A percentile compares a stretch with the other conserved stretches of the same genome.
phyloP scores from a whole-genome alignment of 805 yeast species.

The Millerozyma acaciae region DNA sequence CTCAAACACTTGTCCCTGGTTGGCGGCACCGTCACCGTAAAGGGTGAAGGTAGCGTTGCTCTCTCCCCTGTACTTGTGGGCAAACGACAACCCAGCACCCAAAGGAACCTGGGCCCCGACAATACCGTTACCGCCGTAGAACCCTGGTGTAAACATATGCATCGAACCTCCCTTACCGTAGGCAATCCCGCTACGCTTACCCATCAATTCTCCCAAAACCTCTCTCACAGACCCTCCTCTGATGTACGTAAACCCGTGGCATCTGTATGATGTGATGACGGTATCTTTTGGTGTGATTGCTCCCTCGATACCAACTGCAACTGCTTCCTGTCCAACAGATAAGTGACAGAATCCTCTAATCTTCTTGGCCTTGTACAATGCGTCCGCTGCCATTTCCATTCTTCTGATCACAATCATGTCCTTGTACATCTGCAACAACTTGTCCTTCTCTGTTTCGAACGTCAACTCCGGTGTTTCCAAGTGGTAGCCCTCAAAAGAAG shows the following conservation, averaged over 20 bases:
- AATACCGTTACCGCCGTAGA: constrained; percentile 99
- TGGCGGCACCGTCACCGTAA: constrained; percentile 99
- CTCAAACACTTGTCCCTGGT: constrained; percentile 99
- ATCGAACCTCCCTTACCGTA: constrained; percentile 99
- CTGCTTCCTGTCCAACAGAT: constrained; percentile 97
- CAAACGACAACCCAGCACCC: constrained; percentile 98
- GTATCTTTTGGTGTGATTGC: constrained; percentile 85
- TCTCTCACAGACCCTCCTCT: constrained; percentile 90
- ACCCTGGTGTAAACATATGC: constrained; percentile 96
- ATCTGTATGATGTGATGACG: constrained; percentile 94
- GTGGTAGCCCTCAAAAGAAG: constrained; percentile 82
- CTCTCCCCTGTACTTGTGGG: constrained; percentile 89
- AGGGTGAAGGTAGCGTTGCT: constrained; percentile 76
- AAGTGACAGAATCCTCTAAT: constrained; percentile 99
- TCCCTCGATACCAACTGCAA: constrained; percentile 96
- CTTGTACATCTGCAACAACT: constrained; percentile 88
- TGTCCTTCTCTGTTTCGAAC: constrained; percentile 76
- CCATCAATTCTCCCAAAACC: constrained; percentile 94
- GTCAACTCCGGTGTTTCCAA: constrained; percentile 63
- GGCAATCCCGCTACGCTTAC: constrained; percentile 91
- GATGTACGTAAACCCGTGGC: constrained; percentile 97
- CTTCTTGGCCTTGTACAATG: constrained; percentile 95
- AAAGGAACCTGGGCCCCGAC: constrained; percentile 99
- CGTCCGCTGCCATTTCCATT: constrained; percentile 99
- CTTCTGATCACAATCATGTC: constrained; percentile 93